phyloP scores from a whole-genome alignment of 257 asterid genomes.

The Salvia splendens region DNA sequence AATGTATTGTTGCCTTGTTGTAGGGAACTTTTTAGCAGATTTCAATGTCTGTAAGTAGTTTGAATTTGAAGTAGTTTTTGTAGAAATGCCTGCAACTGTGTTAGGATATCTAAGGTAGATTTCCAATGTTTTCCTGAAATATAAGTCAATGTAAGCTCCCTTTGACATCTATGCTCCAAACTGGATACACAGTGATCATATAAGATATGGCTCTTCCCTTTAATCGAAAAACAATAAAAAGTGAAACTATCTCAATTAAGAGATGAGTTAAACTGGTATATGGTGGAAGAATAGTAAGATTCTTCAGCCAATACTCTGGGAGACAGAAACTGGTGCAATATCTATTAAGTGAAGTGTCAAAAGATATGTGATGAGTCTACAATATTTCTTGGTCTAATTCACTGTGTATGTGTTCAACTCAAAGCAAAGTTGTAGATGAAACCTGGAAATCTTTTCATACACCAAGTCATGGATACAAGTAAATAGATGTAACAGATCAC shows the following conservation, averaged over 20 bases:
- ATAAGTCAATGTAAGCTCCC: too few relatives aligned
- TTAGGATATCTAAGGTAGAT: too few relatives aligned
- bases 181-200: too few relatives aligned
- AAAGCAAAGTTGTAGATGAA: slow-evolving; percentile 15
- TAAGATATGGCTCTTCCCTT: too few relatives aligned
- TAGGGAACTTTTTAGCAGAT: slow-evolving; percentile 2
- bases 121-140: slow-evolving; percentile 17
- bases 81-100: not conserved
- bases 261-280: too few relatives aligned
- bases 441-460: too few relatives aligned
- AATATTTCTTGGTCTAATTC: not conserved
- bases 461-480: too few relatives aligned
- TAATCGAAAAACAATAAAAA: too few relatives aligned
- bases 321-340: slow-evolving; percentile 5
- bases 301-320: not conserved
- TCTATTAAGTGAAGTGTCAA: slow-evolving; percentile 19
- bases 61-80: not conserved
- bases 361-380: not conserved
- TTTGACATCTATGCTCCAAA: too few relatives aligned
- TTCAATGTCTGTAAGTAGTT: not conserved
- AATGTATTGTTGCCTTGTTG: not conserved
- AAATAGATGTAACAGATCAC: not conserved
- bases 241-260: too few relatives aligned
- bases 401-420: not conserved
- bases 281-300: slow-evolving; percentile 14